Base-by-base conservation (phyloP, 192 early-diverging fungal species). In the Coemansia sp. region DNA sequence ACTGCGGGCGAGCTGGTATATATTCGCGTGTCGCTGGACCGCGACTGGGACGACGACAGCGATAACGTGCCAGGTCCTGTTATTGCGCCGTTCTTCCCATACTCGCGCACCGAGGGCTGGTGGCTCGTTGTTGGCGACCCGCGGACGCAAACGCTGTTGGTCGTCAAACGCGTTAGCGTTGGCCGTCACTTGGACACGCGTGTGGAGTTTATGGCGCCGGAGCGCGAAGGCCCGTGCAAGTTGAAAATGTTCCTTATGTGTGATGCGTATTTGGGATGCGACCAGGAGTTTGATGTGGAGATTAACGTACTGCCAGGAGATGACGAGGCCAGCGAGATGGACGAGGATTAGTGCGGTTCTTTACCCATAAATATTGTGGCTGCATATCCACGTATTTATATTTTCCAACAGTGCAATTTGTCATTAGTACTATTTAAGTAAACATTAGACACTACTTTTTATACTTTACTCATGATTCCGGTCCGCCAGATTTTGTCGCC, bases 91-190 rank as follows among this genome's bases (percentile, higher is more conserved):
- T 95, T 87, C 83, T 99, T 91, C 84, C 95, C 97, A 7, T 73
- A 77, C 17, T 75, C 85, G 73, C 92, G 95, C 75, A 87, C 91
- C 51, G 97, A 99, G 75, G 89, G 88, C 12, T 99, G 97, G 97
- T 99, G 97, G 97, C 73, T 97, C 58, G 92, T 99, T 6, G 66
- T 99, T 38, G 96, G 91, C 18, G 93, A 97, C 26, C 74, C 88
- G 10, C 64, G 82, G 14, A 78, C 80, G 4, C 94, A 96, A 67
- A 73, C 90, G 7, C 74, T 99, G 48, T 59, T 94, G 55, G 90
- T 90, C 1, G 93, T 99, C 67, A 97, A 97, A 82, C 79, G 95
- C n/a, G 78, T 90, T 14, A 85, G 83, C 3, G 61, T 97, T 20
- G 86, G 87, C 46, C 66, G 85, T 28, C 68, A 78, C 49, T 75